Evolutionary conservation across 2,329 filamentous ascomycete species (phyloP), one percentile per base, ranked within the genome.

Genomic region (Claviceps sp.): DNA sequence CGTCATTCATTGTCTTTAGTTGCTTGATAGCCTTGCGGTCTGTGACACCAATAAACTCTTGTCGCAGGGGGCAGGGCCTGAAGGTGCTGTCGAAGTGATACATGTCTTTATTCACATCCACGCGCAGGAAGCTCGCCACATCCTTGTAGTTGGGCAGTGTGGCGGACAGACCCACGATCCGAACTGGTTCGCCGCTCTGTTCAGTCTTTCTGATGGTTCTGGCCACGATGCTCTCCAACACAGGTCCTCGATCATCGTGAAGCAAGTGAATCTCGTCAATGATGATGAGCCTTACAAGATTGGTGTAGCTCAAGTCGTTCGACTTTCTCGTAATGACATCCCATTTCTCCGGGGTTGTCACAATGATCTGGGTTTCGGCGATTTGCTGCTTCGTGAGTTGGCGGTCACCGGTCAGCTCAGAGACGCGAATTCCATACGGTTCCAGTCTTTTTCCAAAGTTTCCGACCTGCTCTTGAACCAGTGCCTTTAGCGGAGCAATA

Each of bases 1-100:
- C 90, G 61, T 98, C 93, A 63, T 98, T 98, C 93, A 98, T 98
- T 1, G 87, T 94, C 76, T 97, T 96, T 51, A 98, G 74, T 67
- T 98, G 93, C 70, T 97, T 98, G 71, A 98, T 98, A 5, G 93
- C 87, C 67, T 97, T 97, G 72, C 93, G 94, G 60, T 98, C 93
- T 0, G 91, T 96, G 44, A 98, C 86, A 50, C 93, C 93, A 59
- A 98, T 88, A 63, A 97, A 98, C 67, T 98, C 94, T 65, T 98
- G 93, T 61, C 88, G 89, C 60, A 98, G 70, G 1, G 93, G 93
- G 65, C 93, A 98, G 55, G 93, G 94, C 60, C 93, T 79, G 73
- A 84, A 98, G 4, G 89, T 89, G 44, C 87, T 88, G 66, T 98
- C 93, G 60, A 98, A 98, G 67, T 98, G 90, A 75, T 95, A 97